These are phyloP conservation scores for Tuber brumale DNA, from an alignment of 495 filamentous ascomycete species.

Conservation along the genomic window DNA sequence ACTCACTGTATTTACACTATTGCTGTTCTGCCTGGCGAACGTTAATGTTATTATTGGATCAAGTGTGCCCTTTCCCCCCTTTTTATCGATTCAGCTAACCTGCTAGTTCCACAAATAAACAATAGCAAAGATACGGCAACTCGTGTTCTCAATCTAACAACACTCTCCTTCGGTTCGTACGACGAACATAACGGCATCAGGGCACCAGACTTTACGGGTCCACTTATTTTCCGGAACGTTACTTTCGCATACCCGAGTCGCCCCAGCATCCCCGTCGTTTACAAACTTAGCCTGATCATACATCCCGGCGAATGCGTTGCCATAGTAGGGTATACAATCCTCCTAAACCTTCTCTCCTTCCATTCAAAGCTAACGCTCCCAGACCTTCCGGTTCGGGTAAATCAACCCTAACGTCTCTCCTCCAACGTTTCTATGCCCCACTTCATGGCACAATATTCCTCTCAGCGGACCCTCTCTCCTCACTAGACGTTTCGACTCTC, in stretches of 20 bases:
- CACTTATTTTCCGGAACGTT: constrained; percentile 55
- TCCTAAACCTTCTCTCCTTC: constrained; percentile 50
- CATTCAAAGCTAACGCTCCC: background rate
- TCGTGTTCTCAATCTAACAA: constrained; percentile 64
- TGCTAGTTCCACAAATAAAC: constrained; percentile 67
- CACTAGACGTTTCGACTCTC: constrained; percentile 57
- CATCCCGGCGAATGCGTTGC: constrained; percentile 91
- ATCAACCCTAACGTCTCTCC: constrained; percentile 70
- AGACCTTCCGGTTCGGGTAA: constrained; percentile 75
- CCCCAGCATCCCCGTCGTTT: constrained; percentile 54
- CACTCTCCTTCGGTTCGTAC: constrained; percentile 57
- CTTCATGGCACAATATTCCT: constrained; percentile 50
- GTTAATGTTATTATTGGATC: constrained; percentile 60
- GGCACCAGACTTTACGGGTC: constrained; percentile 45
- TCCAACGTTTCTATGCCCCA: constrained; percentile 59
- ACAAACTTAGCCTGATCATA: constrained; percentile 48
- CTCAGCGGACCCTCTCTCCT: constrained; percentile 50
- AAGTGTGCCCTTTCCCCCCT: constrained; percentile 42
- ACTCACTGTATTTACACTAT: constrained; percentile 68
- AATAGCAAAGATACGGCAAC: constrained; percentile 64
- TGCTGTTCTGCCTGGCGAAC: constrained; percentile 74
- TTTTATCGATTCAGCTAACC: constrained; percentile 14
- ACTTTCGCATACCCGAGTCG: constrained; percentile 63
- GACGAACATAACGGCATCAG: constrained; percentile 45
- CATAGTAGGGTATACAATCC: constrained; percentile 54